These are phyloP conservation scores for Lenwebbia sp. DNA, from an alignment of 345 rosid genomes.

Conservation along the genomic window DNA sequence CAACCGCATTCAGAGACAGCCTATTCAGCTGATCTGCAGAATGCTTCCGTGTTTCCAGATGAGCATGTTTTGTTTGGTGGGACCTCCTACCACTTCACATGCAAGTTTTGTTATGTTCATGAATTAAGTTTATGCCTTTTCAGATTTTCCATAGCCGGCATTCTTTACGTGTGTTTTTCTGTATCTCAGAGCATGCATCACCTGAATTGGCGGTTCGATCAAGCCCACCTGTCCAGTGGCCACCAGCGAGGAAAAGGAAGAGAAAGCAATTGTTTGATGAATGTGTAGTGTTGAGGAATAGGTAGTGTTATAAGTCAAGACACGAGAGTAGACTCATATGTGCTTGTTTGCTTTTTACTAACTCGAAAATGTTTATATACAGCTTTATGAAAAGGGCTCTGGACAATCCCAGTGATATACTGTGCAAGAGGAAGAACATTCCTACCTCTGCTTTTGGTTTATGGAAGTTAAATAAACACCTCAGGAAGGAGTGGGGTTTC, in stretches of 20 bases:
- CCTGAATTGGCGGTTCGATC: conserved; percentile 45
- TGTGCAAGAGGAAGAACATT: conserved; percentile 31
- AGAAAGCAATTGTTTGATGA: conserved; percentile 31
- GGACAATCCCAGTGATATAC: conserved; percentile 1
- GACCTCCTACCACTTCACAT: conserved; percentile 5
- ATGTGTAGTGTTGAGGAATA: conserved; percentile 40
- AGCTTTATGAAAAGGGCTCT: neutral
- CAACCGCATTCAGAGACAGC: conserved; percentile 38
- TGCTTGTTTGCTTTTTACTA: neutral
- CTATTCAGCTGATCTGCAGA: conserved; percentile 23
- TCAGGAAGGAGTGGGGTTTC: conserved; percentile 41
- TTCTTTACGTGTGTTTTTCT: neutral
- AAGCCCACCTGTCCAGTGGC: conserved; percentile 36
- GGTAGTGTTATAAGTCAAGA: conserved; percentile 2
- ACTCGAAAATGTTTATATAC: neutral
- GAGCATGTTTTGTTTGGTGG: conserved; percentile 27
- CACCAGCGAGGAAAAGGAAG: conserved; percentile 28
- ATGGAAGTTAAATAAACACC: conserved; percentile 42
- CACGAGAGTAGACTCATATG: neutral
- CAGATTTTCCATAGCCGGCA: neutral
- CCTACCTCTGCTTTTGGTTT: conserved; percentile 33
- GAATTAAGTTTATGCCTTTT: neutral
- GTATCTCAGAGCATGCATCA: conserved; percentile 33
- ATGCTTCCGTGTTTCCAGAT: conserved; percentile 12
- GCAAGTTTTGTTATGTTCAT: neutral